Percentiles rank a stretch among this genome's conserved stretches.
Conservation (phyloP, 306 rosid species). For the Mimosa pudica region DNA sequence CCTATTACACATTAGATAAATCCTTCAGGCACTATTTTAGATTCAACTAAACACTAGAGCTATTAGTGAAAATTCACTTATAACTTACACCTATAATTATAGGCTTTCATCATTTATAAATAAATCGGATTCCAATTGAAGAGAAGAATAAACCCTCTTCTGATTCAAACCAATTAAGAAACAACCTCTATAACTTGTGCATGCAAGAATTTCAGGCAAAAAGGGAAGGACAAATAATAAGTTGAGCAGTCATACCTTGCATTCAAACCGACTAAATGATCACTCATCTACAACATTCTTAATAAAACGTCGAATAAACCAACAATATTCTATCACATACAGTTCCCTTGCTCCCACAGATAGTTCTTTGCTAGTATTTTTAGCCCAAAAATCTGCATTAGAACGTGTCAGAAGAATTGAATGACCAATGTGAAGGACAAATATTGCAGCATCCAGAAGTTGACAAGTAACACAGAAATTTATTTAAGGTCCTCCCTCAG, state of each 20-base stretch:
- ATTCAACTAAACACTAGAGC: background rate
- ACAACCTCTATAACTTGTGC: background rate
- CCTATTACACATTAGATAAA: background rate
- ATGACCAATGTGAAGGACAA: slow-evolving; percentile 12
- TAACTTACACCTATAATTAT: background rate
- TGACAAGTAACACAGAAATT: background rate
- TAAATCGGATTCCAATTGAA: background rate
- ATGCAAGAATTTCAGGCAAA: slow-evolving; percentile 25
- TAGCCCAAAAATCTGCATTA: slow-evolving; percentile 82
- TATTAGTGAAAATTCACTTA: background rate
- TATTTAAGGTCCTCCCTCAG: background rate
- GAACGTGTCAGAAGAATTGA: slow-evolving; percentile 20
- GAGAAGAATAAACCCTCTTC: background rate
- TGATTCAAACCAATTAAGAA: background rate
- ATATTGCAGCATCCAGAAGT: slow-evolving; percentile 9
- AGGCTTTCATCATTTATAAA: background rate
- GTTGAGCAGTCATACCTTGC: slow-evolving; percentile 25
- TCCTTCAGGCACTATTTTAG: background rate
- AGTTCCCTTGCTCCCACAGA: no score
- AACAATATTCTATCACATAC: no score
- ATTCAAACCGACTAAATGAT: no score
- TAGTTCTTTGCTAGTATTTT: slow-evolving; percentile 40
- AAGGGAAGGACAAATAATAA: background rate
- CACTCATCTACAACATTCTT: no score
- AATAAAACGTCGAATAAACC: no score